These are phyloP conservation scores for Pseudogymnoascus pannorum DNA, from an alignment of 2,329 filamentous ascomycete species.

Conservation along the genomic window DNA sequence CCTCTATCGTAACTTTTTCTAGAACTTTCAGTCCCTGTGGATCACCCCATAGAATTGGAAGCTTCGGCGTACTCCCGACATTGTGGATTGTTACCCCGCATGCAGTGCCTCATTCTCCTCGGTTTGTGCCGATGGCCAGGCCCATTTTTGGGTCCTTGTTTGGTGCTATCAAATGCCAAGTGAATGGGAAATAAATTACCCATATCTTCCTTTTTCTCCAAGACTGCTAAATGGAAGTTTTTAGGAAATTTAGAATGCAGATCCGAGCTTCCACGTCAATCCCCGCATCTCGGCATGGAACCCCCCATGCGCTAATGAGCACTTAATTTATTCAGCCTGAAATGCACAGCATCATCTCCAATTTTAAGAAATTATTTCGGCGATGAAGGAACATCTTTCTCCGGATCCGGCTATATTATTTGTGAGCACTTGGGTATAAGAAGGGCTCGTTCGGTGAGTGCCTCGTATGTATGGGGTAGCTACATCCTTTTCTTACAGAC, in stretches of 20 bases:
- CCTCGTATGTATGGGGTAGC: not conserved
- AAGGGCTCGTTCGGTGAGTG: not conserved
- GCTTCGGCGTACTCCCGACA: not conserved
- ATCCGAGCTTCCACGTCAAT: not conserved
- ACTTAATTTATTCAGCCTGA: not conserved
- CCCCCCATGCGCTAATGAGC: not conserved
- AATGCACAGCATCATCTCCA: not conserved
- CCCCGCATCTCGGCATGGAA: slow-evolving; percentile 6
- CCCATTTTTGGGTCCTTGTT: not conserved
- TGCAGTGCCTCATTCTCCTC: not conserved
- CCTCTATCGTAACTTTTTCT: not conserved
- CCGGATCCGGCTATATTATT: not conserved
- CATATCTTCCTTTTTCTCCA: not conserved
- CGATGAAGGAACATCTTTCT: not conserved
- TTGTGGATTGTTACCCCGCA: not conserved
- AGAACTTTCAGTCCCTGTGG: no score
- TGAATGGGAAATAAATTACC: not conserved
- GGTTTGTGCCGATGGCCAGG: not conserved
- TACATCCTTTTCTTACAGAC: not conserved
- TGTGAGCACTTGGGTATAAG: not conserved
- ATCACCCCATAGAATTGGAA: not conserved
- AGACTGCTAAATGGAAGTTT: not conserved
- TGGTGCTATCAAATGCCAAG: not conserved
- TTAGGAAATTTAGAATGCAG: not conserved
- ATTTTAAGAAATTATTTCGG: not conserved